A percentile compares a stretch with the other conserved stretches of the same genome.
phyloP scores from a whole-genome alignment of 495 filamentous ascomycete species.

The Haplographium delicatum region DNA sequence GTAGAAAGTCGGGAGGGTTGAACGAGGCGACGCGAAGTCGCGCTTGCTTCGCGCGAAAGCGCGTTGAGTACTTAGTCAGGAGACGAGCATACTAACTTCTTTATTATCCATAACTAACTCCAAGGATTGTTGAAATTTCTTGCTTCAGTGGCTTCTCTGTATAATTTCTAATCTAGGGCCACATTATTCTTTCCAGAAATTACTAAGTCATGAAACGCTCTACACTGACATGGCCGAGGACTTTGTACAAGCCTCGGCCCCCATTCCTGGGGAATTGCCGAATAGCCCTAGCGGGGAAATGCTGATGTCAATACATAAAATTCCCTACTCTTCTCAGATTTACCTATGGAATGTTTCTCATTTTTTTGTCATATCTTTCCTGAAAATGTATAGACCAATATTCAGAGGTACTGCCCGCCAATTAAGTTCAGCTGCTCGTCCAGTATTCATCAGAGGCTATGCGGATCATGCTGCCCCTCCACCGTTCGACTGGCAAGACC shows the following conservation, averaged over 20 bases:
- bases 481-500: constrained; percentile 89
- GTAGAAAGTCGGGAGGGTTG: not conserved
- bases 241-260: constrained; percentile 4
- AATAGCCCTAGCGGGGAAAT: constrained; percentile 10
- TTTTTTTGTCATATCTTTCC: not conserved
- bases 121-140: too few relatives aligned
- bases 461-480: constrained; percentile 35
- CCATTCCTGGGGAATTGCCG: constrained; percentile 6
- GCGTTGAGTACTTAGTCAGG: constrained; percentile 1
- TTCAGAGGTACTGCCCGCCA: constrained; percentile 30
- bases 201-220: not conserved
- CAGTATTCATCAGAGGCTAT: constrained; percentile 29
- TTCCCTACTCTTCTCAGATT: too few relatives aligned
- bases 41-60: constrained; percentile 11
- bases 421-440: constrained; percentile 24
- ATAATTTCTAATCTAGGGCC: not conserved
- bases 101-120: too few relatives aligned
- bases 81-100: not conserved
- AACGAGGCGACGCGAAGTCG: constrained; percentile 16
- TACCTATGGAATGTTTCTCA: not conserved
- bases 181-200: not conserved
- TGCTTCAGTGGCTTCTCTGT: too few relatives aligned
- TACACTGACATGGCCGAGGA: not conserved
- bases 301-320: too few relatives aligned
- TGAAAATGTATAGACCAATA: constrained; percentile 37